These are phyloP conservation scores for Lipomyces sp. DNA, from an alignment of 805 yeast genomes.

Conservation along the genomic window DNA sequence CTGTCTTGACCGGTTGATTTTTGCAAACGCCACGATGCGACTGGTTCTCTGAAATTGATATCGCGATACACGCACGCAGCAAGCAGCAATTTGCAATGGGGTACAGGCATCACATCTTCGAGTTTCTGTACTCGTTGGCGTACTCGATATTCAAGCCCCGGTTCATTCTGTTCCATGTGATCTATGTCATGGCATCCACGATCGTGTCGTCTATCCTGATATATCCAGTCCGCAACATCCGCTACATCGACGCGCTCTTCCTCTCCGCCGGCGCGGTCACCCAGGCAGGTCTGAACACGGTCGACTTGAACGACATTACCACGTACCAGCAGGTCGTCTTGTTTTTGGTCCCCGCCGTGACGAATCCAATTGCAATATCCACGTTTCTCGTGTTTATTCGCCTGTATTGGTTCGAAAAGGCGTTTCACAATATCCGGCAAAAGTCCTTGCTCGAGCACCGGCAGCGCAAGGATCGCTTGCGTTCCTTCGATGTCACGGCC, in stretches of 20 bases:
- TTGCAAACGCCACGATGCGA: no score
- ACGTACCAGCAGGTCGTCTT: constrained; percentile 79
- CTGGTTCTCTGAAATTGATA: no score
- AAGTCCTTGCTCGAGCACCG: constrained; percentile 74
- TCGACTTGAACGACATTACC: constrained; percentile 59
- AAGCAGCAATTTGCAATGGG: no score
- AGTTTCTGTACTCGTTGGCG: neutral
- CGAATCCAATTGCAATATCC: constrained; percentile 89
- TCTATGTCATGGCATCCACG: constrained; percentile 58
- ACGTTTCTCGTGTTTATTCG: constrained; percentile 72
- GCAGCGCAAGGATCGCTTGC: constrained; percentile 78
- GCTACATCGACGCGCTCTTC: constrained; percentile 78
- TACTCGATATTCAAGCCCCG: constrained; percentile 24
- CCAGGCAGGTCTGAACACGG: constrained; percentile 88
- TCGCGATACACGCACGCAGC: no score
- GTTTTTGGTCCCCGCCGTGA: constrained; percentile 57
- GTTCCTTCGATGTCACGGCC: constrained; percentile 37
- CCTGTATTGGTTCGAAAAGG: constrained; percentile 82
- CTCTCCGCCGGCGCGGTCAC: constrained; percentile 74
- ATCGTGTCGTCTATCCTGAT: constrained; percentile 70
- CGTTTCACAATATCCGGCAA: constrained; percentile 76
- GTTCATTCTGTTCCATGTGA: constrained; percentile 32
- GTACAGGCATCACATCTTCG: no score
- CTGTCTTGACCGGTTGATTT: no score
- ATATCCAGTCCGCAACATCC: constrained; percentile 64